phyloP scores from a whole-genome alignment of 2,329 filamentous ascomycete genomes.

The Paecilomyces sp. region DNA sequence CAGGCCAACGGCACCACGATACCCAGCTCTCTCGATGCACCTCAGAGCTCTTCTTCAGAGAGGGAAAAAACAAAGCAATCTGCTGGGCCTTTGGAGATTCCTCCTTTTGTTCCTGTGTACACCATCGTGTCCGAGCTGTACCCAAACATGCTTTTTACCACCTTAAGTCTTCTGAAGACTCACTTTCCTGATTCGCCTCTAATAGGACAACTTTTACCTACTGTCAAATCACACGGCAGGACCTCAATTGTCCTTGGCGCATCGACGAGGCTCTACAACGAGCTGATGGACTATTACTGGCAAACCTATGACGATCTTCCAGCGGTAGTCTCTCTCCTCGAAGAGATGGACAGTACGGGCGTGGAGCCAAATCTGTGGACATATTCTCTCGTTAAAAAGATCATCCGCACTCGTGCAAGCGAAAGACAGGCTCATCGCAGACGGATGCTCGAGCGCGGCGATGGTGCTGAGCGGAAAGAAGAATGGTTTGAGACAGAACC shows the following conservation, averaged over 20 bases:
- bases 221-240: slow-evolving; percentile 33
- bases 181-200: slow-evolving; percentile 34
- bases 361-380: slow-evolving; percentile 30
- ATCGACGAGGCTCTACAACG: slow-evolving; percentile 36
- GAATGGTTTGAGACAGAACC: slow-evolving; percentile 27
- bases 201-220: slow-evolving; percentile 32
- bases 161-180: slow-evolving; percentile 32
- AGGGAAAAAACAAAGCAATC: not conserved
- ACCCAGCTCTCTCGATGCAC: not conserved
- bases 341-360: slow-evolving; percentile 39
- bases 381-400: slow-evolving; percentile 20
- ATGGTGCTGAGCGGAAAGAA: slow-evolving; percentile 3
- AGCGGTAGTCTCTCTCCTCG: slow-evolving; percentile 30
- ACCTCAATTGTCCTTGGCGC: slow-evolving; percentile 37
- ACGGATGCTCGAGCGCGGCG: slow-evolving; percentile 1
- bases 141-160: slow-evolving; percentile 32
- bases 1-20: not conserved
- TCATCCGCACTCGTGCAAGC: slow-evolving; percentile 17
- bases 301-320: slow-evolving; percentile 32
- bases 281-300: slow-evolving; percentile 38
- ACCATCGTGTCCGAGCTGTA: slow-evolving; percentile 31
- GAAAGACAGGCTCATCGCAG: slow-evolving; percentile 13
- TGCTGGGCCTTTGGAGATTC: slow-evolving; percentile 20
- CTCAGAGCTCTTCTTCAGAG: not conserved
- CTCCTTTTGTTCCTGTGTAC: slow-evolving; percentile 20